phyloP scores from a whole-genome alignment of 148 eudicot species.

The Silene conica region DNA sequence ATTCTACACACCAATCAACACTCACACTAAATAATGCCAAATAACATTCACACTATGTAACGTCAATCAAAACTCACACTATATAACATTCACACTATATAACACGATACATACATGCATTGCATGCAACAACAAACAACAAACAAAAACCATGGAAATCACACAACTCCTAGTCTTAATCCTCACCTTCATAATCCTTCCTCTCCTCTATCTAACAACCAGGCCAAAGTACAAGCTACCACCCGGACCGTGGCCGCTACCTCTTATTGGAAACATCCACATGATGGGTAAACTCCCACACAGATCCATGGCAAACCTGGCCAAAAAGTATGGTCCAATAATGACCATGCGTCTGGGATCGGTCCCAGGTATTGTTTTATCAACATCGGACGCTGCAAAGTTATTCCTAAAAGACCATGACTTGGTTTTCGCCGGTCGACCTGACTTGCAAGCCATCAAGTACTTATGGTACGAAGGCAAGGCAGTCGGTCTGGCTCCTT shows the following conservation, averaged over 20 bases:
- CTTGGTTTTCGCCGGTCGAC: slow-evolving; percentile 9
- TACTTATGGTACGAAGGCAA: slow-evolving; percentile 11
- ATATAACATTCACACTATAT: not conserved
- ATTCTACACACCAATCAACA: no score
- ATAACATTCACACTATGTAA: no score
- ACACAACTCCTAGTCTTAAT: not conserved
- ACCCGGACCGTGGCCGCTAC: slow-evolving; percentile 20
- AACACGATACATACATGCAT: no score
- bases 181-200: not conserved
- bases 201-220: not conserved
- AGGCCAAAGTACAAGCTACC: slow-evolving; percentile 3
- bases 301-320: slow-evolving; percentile 7
- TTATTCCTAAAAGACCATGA: slow-evolving; percentile 14
- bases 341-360: slow-evolving; percentile 16
- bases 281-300: slow-evolving; percentile 17
- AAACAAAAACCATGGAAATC: slow-evolving; percentile 2
- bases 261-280: slow-evolving; percentile 26
- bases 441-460: not conserved
- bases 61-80: not conserved
- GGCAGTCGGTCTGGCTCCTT: slow-evolving; percentile 12
- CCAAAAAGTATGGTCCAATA: slow-evolving; percentile 21
- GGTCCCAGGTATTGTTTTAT: slow-evolving; percentile 7
- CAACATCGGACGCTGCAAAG: slow-evolving; percentile 11
- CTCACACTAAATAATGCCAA: no score
- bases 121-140: not conserved